Evolutionary conservation across 352 stramenopile species (phyloP).

Genomic region (Halophytophthora batemanensis): DNA sequence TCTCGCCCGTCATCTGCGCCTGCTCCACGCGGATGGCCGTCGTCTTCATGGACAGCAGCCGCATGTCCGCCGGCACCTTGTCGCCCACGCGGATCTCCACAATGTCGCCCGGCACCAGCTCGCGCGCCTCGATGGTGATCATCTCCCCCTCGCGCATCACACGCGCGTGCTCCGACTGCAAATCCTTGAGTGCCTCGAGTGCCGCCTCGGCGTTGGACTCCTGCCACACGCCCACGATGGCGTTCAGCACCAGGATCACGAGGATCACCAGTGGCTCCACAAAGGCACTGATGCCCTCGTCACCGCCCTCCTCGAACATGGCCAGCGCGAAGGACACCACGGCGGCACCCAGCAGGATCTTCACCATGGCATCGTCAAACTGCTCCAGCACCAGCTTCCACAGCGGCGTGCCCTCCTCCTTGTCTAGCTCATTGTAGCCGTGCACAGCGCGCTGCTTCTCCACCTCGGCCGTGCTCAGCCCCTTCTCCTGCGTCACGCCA

Average conservation of each 20-base stretch:
- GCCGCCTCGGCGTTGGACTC: slow-evolving; percentile 92
- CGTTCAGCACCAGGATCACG: slow-evolving; percentile 96
- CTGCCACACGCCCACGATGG: slow-evolving; percentile 96
- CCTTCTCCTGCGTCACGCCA: slow-evolving; percentile 53
- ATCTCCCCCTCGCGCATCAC: slow-evolving; percentile 86
- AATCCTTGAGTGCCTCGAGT: slow-evolving; percentile 94
- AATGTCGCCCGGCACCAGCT: slow-evolving; percentile 97
- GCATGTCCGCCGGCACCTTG: slow-evolving; percentile 96
- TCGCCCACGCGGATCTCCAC: slow-evolving; percentile 96
- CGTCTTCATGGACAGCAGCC: slow-evolving; percentile 94
- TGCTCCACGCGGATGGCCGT: slow-evolving; percentile 95
- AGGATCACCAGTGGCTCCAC: slow-evolving; percentile 98
- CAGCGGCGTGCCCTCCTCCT: slow-evolving; percentile 86
- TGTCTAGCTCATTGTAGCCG: slow-evolving; percentile 89
- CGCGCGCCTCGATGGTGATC: slow-evolving; percentile 77
- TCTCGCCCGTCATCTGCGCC: slow-evolving; percentile 96
- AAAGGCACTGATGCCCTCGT: slow-evolving; percentile 89
- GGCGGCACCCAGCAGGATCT: slow-evolving; percentile 97
- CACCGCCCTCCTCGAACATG: slow-evolving; percentile 84
- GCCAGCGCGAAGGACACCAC: slow-evolving; percentile 94
- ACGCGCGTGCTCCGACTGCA: slow-evolving; percentile 92
- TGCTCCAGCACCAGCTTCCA: slow-evolving; percentile 97
- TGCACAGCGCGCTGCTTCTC: slow-evolving; percentile 48
- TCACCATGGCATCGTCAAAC: slow-evolving; percentile 98
- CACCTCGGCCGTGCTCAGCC: slow-evolving; percentile 52